Evolutionary conservation across 768 basidiomycete genomes (phyloP), one percentile per base, ranked within the genome.

Genomic region (Rhodotorula kratochvilovae): DNA sequence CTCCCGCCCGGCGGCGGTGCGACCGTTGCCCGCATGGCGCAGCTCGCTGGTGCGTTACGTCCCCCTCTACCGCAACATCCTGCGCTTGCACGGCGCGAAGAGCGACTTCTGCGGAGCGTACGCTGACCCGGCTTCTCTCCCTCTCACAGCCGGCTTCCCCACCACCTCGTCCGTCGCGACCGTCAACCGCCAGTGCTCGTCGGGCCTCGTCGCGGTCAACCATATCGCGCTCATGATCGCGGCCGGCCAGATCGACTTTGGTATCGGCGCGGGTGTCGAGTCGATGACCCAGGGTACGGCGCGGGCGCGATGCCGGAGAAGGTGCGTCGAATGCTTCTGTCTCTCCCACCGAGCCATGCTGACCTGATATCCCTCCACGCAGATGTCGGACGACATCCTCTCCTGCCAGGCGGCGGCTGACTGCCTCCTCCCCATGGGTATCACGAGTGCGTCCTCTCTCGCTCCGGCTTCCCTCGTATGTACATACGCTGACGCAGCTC

Each of bases 151-250:
- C 36, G 93, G 92, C 21, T 89, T 96, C 74, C 95, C 93, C 5
- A 84, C 88, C 65, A 83, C 88, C 72, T 88, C 92, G 23, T 89
- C 94, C n/a, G 85, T 97, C 72, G 90, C 90, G 31, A 89, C 90
- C 19, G 87, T 97, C 64, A 99, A 99, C 81, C 84, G 95, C 67
- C 85, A 98, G 61, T 99, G 95, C 81, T 90, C 92, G 4, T 94
- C 92, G 0, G 93, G 94, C 33, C 84, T 98, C 60, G 91, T 94
- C 86, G 89, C 95, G n/a, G 88, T 98, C 71, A 87, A 90, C 68
- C 81, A 84, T 78, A 90, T 98, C 61, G 92, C 93, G 27, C 89
- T 95, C 80, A 85, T 89, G 67, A 93, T 98, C 75, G 85, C 87
- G 71, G 81, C 87, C 13, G 89, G 90, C 33, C 91, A 97, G 77